These are phyloP conservation scores for Samsoniella hepiali DNA, from an alignment of 2,329 filamentous ascomycete species.

Conservation along the genomic window DNA sequence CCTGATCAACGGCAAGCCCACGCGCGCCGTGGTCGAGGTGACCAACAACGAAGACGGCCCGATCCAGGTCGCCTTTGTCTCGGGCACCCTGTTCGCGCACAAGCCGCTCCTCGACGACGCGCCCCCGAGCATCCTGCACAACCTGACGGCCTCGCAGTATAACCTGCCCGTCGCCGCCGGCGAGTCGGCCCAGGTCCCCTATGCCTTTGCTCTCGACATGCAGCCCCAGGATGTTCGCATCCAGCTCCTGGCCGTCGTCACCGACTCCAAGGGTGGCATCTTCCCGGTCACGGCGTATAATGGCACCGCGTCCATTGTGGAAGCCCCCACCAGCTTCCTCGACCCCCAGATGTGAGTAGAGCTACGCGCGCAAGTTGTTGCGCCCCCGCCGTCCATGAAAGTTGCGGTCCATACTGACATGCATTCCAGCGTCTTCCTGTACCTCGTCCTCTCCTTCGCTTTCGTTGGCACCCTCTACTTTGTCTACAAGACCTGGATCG, in stretches of 20 bases:
- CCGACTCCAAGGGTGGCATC: constrained; percentile 61
- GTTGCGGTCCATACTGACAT: background rate
- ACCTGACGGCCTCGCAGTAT: constrained; percentile 77
- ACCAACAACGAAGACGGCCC: constrained; percentile 77
- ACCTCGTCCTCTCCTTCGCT: constrained; percentile 77
- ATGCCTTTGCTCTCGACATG: constrained; percentile 85
- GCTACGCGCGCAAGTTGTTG: background rate
- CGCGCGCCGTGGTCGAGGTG: constrained; percentile 76
- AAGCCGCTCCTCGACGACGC: constrained; percentile 46
- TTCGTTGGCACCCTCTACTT: constrained; percentile 86
- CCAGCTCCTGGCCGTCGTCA: constrained; percentile 71
- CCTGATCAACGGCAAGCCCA: constrained; percentile 88
- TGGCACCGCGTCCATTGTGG: constrained; percentile 79
- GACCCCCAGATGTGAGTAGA: constrained; percentile 86
- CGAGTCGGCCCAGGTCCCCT: constrained; percentile 72
- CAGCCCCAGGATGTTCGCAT: constrained; percentile 85
- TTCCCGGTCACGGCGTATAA: constrained; percentile 80
- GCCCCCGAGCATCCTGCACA: constrained; percentile 66
- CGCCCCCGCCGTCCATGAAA: too few species aligned
- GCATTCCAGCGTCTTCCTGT: constrained; percentile 81
- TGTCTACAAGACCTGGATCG: constrained; percentile 98
- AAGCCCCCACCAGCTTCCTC: constrained; percentile 85
- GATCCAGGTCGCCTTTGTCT: constrained; percentile 72
- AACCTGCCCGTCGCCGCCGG: constrained; percentile 71
- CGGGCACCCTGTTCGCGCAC: constrained; percentile 66